Base-by-base conservation (phyloP, 2,329 filamentous ascomycete species). In the Fusarium miscanthi region DNA sequence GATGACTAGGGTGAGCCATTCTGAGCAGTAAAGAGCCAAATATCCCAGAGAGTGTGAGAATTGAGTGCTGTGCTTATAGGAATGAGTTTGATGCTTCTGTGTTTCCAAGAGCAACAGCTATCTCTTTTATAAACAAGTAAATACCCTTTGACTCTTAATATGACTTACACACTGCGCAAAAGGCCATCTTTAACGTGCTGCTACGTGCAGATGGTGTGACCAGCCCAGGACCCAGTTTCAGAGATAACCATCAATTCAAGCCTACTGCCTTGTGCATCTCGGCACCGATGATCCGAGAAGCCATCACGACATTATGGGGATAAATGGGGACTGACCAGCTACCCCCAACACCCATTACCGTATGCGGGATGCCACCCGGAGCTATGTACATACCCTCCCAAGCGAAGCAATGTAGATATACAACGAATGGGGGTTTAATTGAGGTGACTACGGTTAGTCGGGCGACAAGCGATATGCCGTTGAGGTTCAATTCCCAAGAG, bases 201-300 rank as follows among this genome's bases (percentile, higher is more conserved):
- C 6, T 12, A n/a, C 0, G 6, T 31, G 38, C 17, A 41, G 5
- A 56, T 56, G 49, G n/a, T 56, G 52, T 56, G 37, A 43, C 27
- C 27, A 43, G 17, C n/a, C n/a, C 27, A 43, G 2, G 13, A 3
- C 0, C 17, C 27, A 33, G 25, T 21, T 43, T 25, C 37, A 33
- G n/a, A 56, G 52, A 56, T 56, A 56, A 56, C 38, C 52, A 43
- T 42, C n/a, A 43, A 56, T 56, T 56, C 25, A 43, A 56, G 27
- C 6, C 12, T 56, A 42, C 19, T 23, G 8, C n/a, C 27, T 31
- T 31, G 21, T 25, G 13, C 21, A 11, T 14, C 27, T 56, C 52
- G 52, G 52, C 52, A 56, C 52, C 52, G 52, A 56, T 56, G 52
- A 43, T 43, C 38, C 38, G 52, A 56, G 38, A 56, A 19, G 27